These are phyloP conservation scores for Prunus mume DNA, from an alignment of 306 rosid species.

Conservation along the genomic window DNA sequence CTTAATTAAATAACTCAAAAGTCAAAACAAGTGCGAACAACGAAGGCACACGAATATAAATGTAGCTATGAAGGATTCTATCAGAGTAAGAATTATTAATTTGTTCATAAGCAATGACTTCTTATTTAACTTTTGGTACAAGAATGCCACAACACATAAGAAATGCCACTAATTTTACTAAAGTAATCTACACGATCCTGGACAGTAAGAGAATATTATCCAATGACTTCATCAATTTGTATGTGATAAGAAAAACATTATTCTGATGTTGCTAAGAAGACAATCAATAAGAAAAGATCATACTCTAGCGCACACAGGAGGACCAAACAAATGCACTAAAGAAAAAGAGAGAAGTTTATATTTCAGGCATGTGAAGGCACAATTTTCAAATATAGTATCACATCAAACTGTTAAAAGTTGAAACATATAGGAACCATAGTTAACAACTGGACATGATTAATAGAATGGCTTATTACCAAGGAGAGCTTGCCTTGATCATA, in stretches of 20 bases:
- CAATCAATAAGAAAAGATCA: not conserved
- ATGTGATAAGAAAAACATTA: not conserved
- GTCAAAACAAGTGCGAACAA: not conserved
- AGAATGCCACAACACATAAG: not conserved
- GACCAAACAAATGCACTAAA: slow-evolving; percentile 5
- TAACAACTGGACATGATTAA: slow-evolving; percentile 16
- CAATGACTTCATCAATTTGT: not conserved
- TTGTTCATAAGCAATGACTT: not conserved
- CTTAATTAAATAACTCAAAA: not conserved
- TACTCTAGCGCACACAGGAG: not conserved
- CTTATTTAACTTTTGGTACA: not conserved
- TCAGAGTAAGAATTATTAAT: not conserved
- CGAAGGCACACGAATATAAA: not conserved
- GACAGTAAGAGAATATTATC: not conserved
- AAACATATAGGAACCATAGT: not conserved
- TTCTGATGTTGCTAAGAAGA: not conserved
- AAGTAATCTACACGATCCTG: slow-evolving; percentile 3
- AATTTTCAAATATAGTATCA: not conserved
- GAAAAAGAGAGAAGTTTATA: not conserved
- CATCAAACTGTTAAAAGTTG: not conserved
- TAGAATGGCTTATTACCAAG: slow-evolving; percentile 60
- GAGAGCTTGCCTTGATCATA: slow-evolving; percentile 76
- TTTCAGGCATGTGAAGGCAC: not conserved
- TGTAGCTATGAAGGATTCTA: not conserved
- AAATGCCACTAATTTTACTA: not conserved